Evolutionary conservation across 1,139 yeast species (phyloP), one percentile per base, ranked within the genome.

Genomic region (Saccharomyces hybrid): DNA sequence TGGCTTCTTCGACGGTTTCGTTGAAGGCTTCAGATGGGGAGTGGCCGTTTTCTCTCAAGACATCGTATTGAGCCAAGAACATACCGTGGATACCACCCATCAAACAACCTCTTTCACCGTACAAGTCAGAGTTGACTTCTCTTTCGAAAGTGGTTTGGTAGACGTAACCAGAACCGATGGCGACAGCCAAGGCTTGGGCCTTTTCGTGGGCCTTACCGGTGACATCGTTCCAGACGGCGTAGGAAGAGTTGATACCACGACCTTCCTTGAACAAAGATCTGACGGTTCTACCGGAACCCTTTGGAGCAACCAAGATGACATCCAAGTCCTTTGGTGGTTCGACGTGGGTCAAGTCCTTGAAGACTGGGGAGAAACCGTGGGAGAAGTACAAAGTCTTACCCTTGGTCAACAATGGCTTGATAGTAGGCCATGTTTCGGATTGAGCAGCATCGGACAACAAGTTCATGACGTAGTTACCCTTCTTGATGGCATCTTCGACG

Each of bases 71-170:
- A 68, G 99, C 99, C 72, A 93, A 84, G 91, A 93, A 93, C 98
- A 93, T 93, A 82, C 99, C 99, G 83, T 93, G 99, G 82, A 93
- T 91, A 84, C 99, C 99, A 75, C 99, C 99, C 99, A 93, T 93
- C 70, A 93, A 83, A 81, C 98, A 91, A 73, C 99, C 99, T 84
- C 99, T 90, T 83, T 93, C 99, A 80, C 99, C 99, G 81, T 93
- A 93, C 74, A 93, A 83, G 77, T 93, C 99, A 64, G 98, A 91
- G 90, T 88, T 89, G 73, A 93, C 99, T 81, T 93, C 99, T 81
- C 87, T 89, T 81, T 95, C 96, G 73, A 95, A 95, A 65, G 99
- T 93, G 80, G 99, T 93, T 82, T 93, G 90, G 90, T 93, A 93
- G 68, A 93, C 96, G 87, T 93, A 93, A 78, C 99, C 99, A 62